A percentile compares a stretch with the other conserved stretches of the same genome.
Conservation (phyloP, 2,329 filamentous ascomycete genomes). For the Didymosphaeria variabile region DNA sequence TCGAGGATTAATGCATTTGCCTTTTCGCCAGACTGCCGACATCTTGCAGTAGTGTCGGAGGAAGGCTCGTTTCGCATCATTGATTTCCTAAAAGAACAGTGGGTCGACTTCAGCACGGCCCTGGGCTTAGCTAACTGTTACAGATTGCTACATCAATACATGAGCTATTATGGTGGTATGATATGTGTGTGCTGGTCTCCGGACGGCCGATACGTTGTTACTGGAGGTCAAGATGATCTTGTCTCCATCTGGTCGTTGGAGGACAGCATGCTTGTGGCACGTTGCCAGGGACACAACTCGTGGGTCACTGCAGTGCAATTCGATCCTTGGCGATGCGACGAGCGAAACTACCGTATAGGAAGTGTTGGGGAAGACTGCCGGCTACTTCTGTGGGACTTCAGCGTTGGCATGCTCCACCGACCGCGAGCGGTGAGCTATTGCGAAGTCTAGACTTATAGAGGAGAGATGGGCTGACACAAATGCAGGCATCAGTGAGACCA, state of each 20-base stretch:
- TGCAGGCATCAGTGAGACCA: constrained; percentile 64
- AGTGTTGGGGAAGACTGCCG: constrained; percentile 95
- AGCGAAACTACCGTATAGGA: constrained; percentile 93
- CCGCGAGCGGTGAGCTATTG: constrained; percentile 76
- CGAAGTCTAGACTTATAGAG: not conserved
- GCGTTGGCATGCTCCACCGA: constrained; percentile 91
- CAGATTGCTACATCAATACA: constrained; percentile 85
- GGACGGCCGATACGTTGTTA: constrained; percentile 93
- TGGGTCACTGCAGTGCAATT: constrained; percentile 96
- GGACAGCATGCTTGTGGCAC: constrained; percentile 84
- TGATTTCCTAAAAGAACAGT: constrained; percentile 92
- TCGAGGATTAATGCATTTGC: constrained; percentile 90
- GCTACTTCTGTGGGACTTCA: constrained; percentile 96
- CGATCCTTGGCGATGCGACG: constrained; percentile 96
- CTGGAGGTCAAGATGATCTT: constrained; percentile 93
- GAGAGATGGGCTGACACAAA: constrained; percentile 19
- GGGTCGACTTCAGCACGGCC: constrained; percentile 42
- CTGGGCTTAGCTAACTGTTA: not conserved
- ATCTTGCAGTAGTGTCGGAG: constrained; percentile 89
- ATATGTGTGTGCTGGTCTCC: constrained; percentile 97
- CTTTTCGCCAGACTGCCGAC: constrained; percentile 88
- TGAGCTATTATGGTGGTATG: constrained; percentile 92
- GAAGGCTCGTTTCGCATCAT: constrained; percentile 90
- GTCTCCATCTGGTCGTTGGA: constrained; percentile 94
- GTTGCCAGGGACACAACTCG: constrained; percentile 93